Base-by-base conservation (phyloP, 2,329 filamentous ascomycete genomes). In the Apiospora saccharicola region DNA sequence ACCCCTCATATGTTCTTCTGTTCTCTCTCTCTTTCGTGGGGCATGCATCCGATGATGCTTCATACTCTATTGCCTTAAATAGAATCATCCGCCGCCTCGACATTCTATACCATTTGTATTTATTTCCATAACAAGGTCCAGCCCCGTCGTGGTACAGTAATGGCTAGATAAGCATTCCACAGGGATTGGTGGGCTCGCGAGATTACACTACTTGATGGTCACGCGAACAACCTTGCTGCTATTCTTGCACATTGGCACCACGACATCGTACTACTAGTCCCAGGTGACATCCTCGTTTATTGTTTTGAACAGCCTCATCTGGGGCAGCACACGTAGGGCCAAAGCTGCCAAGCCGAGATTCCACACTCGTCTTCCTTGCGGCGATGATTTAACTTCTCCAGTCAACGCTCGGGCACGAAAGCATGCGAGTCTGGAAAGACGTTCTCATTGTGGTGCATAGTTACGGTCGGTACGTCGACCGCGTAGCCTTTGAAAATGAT, bases 371-470 rank as follows among this genome's bases (percentile, higher is more conserved):
- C 72, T 1, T 77, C 74, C 67, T 80, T 80, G 7, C 78, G 77
- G 34, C 72, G 74, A 34, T 78, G 71, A 67, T 76, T 75, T 1
- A 12, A 10, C 24, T 78, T 76, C 37, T 81, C 81, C 4, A 86
- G 73, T 79, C 81, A 86, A 2, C 84, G 80, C 51, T 85, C 82
- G 0, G 85, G 85, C 2, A 74, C 67, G 71, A 84, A 86, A 0
- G 75, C 71, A 47, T 84, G 76, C 0, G 84, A 81, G 1, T 84
- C 76, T 0, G 83, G 77, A 71, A 81, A 83, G 22, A 82, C 73
- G 12, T 72, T 76, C 71, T 83, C 79, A 73, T 85, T 78, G 47
- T 83, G 80, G 71, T 86, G 84, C 13, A 80, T 78, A 10, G 84
- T 78, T 2, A 78, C 77, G 1, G 80, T 76, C 0, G 82, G 83